Conservation (phyloP, 2,329 filamentous ascomycete genomes). For the Arachnomyces sp. region DNA sequence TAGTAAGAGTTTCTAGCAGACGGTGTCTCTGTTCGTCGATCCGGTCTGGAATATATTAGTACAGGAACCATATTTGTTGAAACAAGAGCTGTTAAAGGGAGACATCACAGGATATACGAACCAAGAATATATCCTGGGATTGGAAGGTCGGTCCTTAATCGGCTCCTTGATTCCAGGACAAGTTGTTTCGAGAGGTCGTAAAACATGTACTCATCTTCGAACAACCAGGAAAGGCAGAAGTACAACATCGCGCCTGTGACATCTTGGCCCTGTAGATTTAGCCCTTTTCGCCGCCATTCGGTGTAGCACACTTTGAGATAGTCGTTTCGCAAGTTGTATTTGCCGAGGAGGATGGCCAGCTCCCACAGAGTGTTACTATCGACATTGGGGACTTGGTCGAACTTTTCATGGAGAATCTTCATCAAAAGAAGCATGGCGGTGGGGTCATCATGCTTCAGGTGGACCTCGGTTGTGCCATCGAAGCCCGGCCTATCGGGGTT, state of each 20-base stretch:
- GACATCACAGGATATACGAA: too few species aligned
- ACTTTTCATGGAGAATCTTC: conserved; percentile 23
- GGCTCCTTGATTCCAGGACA: conserved; percentile 9
- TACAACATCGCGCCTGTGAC: conserved; percentile 12
- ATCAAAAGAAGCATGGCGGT: conserved; percentile 22
- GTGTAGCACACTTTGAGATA: conserved; percentile 10
- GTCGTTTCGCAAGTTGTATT: conserved; percentile 13
- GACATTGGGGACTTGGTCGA: conserved; percentile 17
- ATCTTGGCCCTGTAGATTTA: conserved; percentile 9
- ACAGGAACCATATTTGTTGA: conserved; percentile 4
- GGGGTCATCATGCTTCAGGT: conserved; percentile 25
- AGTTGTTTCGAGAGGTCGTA: conserved; percentile 9
- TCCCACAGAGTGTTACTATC: conserved; percentile 12
- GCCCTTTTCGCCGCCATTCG: conserved; percentile 12
- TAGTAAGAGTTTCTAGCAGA: not conserved
- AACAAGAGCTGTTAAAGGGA: not conserved
- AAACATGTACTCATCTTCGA: conserved; percentile 11
- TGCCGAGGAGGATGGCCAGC: conserved; percentile 14
- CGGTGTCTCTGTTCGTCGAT: not conserved
- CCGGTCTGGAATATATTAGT: not conserved
- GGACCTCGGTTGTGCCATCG: conserved; percentile 12
- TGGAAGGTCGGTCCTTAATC: not conserved
- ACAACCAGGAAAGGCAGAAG: conserved; percentile 15
- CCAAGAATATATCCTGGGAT: too few species aligned
- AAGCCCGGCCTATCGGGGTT: not conserved